phyloP scores from a whole-genome alignment of 2,329 filamentous ascomycete species.

The Drechslera avenae region DNA sequence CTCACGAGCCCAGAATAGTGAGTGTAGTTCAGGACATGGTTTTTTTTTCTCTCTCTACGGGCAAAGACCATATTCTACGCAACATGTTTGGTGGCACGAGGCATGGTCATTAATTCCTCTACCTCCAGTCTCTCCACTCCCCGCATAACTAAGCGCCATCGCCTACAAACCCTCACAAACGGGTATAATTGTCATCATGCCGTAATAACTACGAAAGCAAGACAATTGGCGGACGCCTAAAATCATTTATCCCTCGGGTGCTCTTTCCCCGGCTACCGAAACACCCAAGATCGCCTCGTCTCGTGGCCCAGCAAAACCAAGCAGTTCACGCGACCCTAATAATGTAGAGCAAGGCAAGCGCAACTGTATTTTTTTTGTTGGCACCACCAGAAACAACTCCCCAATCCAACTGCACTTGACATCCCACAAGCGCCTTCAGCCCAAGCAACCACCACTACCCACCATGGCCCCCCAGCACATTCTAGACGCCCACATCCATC shows the following conservation, averaged over 20 bases:
- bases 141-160: no score
- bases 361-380: background rate
- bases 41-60: no score
- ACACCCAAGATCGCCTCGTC: background rate
- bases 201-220: no score
- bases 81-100: no score
- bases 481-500: slow-evolving; percentile 90
- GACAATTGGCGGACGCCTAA: background rate
- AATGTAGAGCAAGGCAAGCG: background rate
- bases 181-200: no score
- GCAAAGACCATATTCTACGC: no score
- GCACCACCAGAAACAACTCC: background rate
- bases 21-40: no score
- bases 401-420: background rate
- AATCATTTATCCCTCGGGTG: background rate
- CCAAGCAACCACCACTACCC: background rate
- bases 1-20: no score
- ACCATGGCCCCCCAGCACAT: slow-evolving; percentile 53
- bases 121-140: no score
- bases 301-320: slow-evolving; percentile 2
- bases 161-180: no score
- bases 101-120: no score
- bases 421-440: background rate
- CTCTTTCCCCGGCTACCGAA: slow-evolving; percentile 12
- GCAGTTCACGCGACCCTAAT: background rate